phyloP scores from a whole-genome alignment of 2,329 filamentous ascomycete species.

The Ascochyta fabae region DNA sequence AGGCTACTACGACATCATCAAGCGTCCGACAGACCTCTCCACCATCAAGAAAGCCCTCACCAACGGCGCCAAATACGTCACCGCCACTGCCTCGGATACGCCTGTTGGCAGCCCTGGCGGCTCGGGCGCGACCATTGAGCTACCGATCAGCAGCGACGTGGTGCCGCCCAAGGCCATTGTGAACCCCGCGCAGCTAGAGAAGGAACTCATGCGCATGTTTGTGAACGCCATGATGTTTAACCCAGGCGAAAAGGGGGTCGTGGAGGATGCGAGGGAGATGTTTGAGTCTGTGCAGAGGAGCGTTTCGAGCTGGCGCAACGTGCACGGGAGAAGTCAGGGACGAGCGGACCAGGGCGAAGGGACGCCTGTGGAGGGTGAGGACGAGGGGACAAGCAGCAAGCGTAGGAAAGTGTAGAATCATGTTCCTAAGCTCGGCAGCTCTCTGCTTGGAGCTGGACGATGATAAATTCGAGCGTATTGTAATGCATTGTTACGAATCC shows the following conservation, averaged over 20 bases:
- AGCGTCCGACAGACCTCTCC: constrained; percentile 59
- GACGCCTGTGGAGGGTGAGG: constrained; percentile 39
- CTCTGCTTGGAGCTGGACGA: neutral
- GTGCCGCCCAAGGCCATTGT: constrained; percentile 88
- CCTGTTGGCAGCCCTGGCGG: constrained; percentile 67
- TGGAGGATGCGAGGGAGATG: constrained; percentile 88
- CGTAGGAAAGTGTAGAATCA: constrained; percentile 38
- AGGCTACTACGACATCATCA: constrained; percentile 60
- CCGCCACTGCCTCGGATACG: constrained; percentile 59
- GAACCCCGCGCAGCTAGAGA: constrained; percentile 90
- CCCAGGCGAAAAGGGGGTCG: constrained; percentile 85
- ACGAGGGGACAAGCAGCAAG: constrained; percentile 31
- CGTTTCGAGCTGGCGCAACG: constrained; percentile 76
- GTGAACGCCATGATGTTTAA: constrained; percentile 99
- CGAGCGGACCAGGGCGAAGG: constrained; percentile 38
- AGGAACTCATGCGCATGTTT: constrained; percentile 95
- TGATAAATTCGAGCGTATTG: neutral
- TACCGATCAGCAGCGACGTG: constrained; percentile 76
- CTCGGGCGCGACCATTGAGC: constrained; percentile 48
- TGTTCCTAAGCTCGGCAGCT: neutral
- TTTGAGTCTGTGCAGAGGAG: constrained; percentile 84
- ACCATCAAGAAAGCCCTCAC: constrained; percentile 58
- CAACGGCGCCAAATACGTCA: constrained; percentile 65
- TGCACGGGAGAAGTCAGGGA: constrained; percentile 57
- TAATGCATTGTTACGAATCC: neutral